Base-by-base conservation (phyloP, 768 basidiomycete genomes). In the Podaxis sp. region DNA sequence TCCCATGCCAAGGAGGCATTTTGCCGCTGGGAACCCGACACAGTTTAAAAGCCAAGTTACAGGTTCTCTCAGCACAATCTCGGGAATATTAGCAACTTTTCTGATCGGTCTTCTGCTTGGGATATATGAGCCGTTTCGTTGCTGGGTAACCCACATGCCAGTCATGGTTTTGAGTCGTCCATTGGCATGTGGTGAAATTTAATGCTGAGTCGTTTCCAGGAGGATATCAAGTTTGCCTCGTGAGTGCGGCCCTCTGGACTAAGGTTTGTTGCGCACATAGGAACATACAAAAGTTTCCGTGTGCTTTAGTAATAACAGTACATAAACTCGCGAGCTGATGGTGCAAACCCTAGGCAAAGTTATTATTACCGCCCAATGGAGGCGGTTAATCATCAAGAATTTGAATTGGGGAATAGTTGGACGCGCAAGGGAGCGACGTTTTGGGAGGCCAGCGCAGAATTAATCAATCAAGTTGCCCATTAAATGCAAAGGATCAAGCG, bases 401-500 rank as follows among this genome's bases (percentile, higher is more conserved):
- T 46, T 6, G 44, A 17, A 46, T 6, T 46, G 20, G 33, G 8
- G 44, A 46, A 20, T 46, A n/a, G 13, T 20, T 46, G 44, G 44
- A 17, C 44, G n/a, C 28, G 8, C 20, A 22, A 11, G 26, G 17
- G n/a, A 60, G 10, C n/a, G 22, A 58, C 15, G 26, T n/a, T 46
- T 20, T 26, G 12, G 7, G n/a, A 8, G 53, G 41, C 17, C 38
- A 28, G 38, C 8, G 28, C 2, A 33, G 30, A 40, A 52, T 44
- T 60, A 41, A 28, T 60, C 22, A 26, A 60, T 46, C 33, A 52
- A 59, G 36, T 59, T 59, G 36, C 28, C 36, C 49, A 36, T 37
- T 52, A 48, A 37, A 37, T 20, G 54, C n/a, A 38, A 56, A 41
- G 22, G 51, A 60, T 60, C 59, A 24, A 38, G 51, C 59, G 51